Evolutionary conservation across 2,329 filamentous ascomycete genomes (phyloP).

Genomic region (Torrubiella hemipterigena): DNA sequence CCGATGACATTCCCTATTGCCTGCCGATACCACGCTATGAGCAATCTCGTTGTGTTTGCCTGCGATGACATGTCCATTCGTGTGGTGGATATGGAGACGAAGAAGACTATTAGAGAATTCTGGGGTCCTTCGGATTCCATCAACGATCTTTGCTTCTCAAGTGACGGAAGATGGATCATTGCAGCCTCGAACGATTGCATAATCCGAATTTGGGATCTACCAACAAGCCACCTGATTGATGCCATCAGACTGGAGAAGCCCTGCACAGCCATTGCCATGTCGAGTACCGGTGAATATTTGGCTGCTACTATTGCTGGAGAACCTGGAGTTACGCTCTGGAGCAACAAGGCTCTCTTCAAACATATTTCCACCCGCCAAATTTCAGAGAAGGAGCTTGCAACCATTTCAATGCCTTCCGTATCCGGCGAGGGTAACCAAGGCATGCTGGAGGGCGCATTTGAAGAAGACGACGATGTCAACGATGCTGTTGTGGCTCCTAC

Average conservation of each 20-base stretch:
- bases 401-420: slow-evolving; percentile 56
- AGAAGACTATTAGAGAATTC: slow-evolving; percentile 83
- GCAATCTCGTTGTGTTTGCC: slow-evolving; percentile 75
- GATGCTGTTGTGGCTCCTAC: slow-evolving; percentile 41
- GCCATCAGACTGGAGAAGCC: slow-evolving; percentile 69
- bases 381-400: slow-evolving; percentile 58
- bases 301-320: slow-evolving; percentile 74
- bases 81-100: slow-evolving; percentile 81
- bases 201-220: slow-evolving; percentile 85
- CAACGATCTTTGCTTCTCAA: slow-evolving; percentile 80
- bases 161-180: slow-evolving; percentile 86
- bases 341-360: slow-evolving; percentile 81
- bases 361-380: slow-evolving; percentile 81
- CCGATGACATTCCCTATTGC: slow-evolving; percentile 60
- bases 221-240: slow-evolving; percentile 91
- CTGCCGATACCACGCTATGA: slow-evolving; percentile 70
- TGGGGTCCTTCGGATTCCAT: slow-evolving; percentile 67
- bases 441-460: slow-evolving; percentile 65
- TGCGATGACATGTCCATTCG: slow-evolving; percentile 84
- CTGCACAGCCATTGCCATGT: slow-evolving; percentile 80
- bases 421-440: slow-evolving; percentile 74
- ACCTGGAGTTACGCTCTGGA: slow-evolving; percentile 91
- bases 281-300: slow-evolving; percentile 83
- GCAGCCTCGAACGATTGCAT: slow-evolving; percentile 72
- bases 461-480: slow-evolving; percentile 41